phyloP scores from a whole-genome alignment of 805 yeast genomes.

The Candida adriatica region DNA sequence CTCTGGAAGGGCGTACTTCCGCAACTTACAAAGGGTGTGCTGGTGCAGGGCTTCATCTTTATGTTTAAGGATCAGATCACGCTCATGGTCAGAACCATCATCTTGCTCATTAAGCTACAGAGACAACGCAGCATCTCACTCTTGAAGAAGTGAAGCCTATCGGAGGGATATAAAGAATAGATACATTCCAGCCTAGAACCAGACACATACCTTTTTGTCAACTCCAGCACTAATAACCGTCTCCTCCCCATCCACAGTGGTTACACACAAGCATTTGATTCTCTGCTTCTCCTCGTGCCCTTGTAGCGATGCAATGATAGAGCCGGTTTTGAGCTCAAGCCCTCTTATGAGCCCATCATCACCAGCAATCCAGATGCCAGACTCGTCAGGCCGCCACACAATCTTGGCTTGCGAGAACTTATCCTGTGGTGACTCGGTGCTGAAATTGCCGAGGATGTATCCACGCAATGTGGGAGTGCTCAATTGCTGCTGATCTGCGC shows the following conservation, averaged over 20 bases:
- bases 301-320: conserved; percentile 27
- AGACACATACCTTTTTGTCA: conserved; percentile 30
- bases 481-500: conserved; percentile 8
- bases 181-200: conserved; percentile 17
- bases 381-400: conserved; percentile 34
- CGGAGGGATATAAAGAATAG: no score
- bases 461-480: conserved; percentile 23
- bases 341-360: conserved; percentile 67
- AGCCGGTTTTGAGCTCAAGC: conserved; percentile 38
- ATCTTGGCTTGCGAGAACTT: conserved; percentile 50
- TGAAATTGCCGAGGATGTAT: conserved; percentile 34
- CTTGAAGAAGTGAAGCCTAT: no score
- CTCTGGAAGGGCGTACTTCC: conserved; percentile 79
- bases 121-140: conserved; percentile 4
- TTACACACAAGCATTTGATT: conserved; percentile 37
- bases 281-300: conserved; percentile 35
- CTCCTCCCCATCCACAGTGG: conserved; percentile 27
- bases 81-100: conserved; percentile 17
- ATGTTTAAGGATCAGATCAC: conserved; percentile 47
- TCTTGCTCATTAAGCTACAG: conserved; percentile 12
- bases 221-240: conserved; percentile 44
- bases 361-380: conserved; percentile 61
- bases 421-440: conserved; percentile 60
- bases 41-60: conserved; percentile 79
- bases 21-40: conserved; percentile 71